These are phyloP conservation scores for Suillus variegatus DNA, from an alignment of 768 basidiomycete species.

Conservation along the genomic window DNA sequence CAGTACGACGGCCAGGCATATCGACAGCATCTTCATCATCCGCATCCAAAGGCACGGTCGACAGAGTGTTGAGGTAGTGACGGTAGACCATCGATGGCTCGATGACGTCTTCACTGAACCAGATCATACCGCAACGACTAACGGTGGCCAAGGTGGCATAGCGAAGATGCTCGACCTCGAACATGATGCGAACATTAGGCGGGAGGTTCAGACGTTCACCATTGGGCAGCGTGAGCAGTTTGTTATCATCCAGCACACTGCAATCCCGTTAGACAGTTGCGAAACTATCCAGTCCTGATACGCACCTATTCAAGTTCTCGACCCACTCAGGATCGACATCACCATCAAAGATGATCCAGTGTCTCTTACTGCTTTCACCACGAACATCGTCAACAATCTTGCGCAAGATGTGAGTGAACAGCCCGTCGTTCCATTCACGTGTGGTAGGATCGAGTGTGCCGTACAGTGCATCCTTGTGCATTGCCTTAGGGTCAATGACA, in stretches of 20 bases:
- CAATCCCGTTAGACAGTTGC: conserved; percentile 4
- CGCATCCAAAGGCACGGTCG: conserved; percentile 75
- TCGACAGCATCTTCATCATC: conserved; percentile 84
- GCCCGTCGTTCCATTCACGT: conserved; percentile 98
- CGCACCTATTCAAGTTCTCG: conserved; percentile 96
- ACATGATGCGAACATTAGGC: conserved; percentile 97
- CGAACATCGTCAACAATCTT: conserved; percentile 99
- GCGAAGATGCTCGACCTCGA: conserved; percentile 96
- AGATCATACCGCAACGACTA: conserved; percentile 98
- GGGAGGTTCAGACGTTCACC: conserved; percentile 98
- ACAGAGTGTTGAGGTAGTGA: conserved; percentile 81
- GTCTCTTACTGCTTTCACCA: conserved; percentile 93
- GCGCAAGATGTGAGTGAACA: conserved; percentile 96
- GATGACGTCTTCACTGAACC: conserved; percentile 98
- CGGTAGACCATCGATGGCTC: conserved; percentile 90
- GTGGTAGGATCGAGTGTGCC: conserved; percentile 97
- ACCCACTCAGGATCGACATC: conserved; percentile 99
- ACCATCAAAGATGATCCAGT: conserved; percentile 99
- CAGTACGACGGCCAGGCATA: conserved; percentile 59
- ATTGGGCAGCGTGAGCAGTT: conserved; percentile 93
- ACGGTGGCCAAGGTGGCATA: conserved; percentile 98
- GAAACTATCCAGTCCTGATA: conserved; percentile 9
- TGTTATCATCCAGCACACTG: conserved; percentile 99
- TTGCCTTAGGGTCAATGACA: conserved; percentile 98
- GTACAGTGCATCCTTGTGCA: conserved; percentile 97